Conservation (phyloP, 192 early-diverging fungal genomes). For the Pilobolus umbonatus region DNA sequence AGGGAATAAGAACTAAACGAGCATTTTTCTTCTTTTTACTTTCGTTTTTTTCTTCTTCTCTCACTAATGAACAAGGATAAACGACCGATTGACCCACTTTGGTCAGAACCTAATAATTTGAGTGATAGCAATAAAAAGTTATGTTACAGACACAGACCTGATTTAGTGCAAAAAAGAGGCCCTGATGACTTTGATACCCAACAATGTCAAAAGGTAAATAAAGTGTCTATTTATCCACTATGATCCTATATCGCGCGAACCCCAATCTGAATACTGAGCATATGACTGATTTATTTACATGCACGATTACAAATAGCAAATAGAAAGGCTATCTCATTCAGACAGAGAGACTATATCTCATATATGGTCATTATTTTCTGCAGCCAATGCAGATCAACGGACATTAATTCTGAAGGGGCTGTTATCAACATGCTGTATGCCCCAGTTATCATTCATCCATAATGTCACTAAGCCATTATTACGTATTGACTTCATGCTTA, state of each 20-base stretch:
- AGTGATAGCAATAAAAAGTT: constrained; percentile 22
- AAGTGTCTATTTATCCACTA: too few relatives aligned
- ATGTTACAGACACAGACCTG: constrained; percentile 58
- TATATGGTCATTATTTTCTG: constrained; percentile 67
- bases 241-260: too few relatives aligned
- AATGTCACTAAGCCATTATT: constrained; percentile 61
- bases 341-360: constrained; percentile 58
- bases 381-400: constrained; percentile 57
- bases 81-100: constrained; percentile 10
- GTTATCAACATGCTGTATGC: constrained; percentile 73
- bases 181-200: constrained; percentile 44
- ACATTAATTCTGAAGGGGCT: constrained; percentile 69
- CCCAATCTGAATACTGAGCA: too few relatives aligned
- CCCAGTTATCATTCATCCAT: constrained; percentile 82
- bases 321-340: constrained; percentile 47
- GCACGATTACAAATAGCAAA: constrained; percentile 38
- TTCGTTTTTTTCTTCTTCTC: not conserved
- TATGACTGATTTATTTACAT: too few relatives aligned
- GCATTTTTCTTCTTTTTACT: not conserved
- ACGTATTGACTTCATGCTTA: constrained; percentile 79
- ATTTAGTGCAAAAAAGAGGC: constrained; percentile 43
- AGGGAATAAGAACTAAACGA: not conserved
- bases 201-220: constrained; percentile 47
- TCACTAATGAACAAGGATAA: not conserved
- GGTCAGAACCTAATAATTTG: too few relatives aligned